Conservation (phyloP, 2,329 filamentous ascomycete species). For the Verticillium klebahnii region DNA sequence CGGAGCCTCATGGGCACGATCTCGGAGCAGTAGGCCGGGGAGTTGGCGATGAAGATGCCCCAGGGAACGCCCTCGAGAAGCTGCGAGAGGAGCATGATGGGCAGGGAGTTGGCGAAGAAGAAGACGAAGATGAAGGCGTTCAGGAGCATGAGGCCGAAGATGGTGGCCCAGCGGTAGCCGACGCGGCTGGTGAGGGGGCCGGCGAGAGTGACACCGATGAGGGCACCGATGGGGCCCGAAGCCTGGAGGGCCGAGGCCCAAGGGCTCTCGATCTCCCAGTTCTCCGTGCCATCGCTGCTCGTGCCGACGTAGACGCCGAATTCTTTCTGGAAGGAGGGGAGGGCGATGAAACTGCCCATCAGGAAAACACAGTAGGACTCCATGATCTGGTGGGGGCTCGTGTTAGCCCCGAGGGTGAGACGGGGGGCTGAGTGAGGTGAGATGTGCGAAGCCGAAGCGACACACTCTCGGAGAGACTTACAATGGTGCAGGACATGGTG, state of each 20-base stretch:
- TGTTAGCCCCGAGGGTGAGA: background rate
- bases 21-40: conserved; percentile 58
- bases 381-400: conserved; percentile 47
- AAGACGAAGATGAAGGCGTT: conserved; percentile 54
- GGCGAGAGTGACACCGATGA: conserved; percentile 55
- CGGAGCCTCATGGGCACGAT: conserved; percentile 55
- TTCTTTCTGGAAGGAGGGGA: conserved; percentile 34
- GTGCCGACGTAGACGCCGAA: conserved; percentile 49
- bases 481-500: conserved; percentile 32
- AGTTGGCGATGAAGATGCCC: conserved; percentile 63
- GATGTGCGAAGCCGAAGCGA: background rate
- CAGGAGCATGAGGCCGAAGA: conserved; percentile 49
- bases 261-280: conserved; percentile 38
- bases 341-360: conserved; percentile 54
- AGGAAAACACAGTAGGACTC: conserved; percentile 61
- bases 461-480: conserved; percentile 21
- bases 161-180: conserved; percentile 56
- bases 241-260: conserved; percentile 57
- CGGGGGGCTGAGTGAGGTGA: conserved; percentile 7
- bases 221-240: conserved; percentile 51
- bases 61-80: conserved; percentile 59
- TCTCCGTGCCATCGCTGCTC: conserved; percentile 11
- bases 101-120: conserved; percentile 38
- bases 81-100: conserved; percentile 47
- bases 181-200: conserved; percentile 55